These are phyloP conservation scores for Otatea glauca DNA, from an alignment of 176 grass and related monocot genomes.

Conservation along the genomic window DNA sequence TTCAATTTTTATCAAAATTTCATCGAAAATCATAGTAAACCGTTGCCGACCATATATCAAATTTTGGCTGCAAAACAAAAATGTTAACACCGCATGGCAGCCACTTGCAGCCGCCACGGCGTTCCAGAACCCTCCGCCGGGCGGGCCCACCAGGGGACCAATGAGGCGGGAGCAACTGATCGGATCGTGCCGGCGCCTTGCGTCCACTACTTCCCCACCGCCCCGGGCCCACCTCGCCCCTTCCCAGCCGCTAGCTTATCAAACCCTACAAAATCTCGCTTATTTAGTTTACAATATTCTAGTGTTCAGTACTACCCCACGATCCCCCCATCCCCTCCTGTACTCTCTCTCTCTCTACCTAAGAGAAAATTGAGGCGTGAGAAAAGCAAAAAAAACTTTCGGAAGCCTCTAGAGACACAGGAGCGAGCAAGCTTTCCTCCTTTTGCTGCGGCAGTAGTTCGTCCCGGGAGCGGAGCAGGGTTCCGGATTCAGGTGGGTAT, in stretches of 20 bases:
- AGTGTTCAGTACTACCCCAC: not conserved
- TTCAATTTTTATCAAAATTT: too few relatives aligned
- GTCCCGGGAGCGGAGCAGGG: not conserved
- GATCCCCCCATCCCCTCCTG: too few relatives aligned
- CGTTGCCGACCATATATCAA: too few relatives aligned
- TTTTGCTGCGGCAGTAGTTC: not conserved
- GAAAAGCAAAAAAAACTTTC: too few relatives aligned
- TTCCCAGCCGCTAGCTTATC: slow-evolving; percentile 56
- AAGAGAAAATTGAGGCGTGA: not conserved
- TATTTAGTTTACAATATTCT: not conserved
- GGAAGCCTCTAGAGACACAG: slow-evolving; percentile 48
- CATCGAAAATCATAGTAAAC: too few relatives aligned
- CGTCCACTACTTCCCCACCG: slow-evolving; percentile 56
- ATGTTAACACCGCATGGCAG: too few relatives aligned
- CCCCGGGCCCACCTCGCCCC: slow-evolving; percentile 37
- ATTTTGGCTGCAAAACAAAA: too few relatives aligned
- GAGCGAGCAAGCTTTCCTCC: not conserved
- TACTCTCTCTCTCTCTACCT: not conserved
- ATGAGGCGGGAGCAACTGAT: slow-evolving; percentile 55
- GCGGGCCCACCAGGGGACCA: slow-evolving; percentile 27
- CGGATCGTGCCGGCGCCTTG: slow-evolving; percentile 43
- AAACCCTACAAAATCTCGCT: not conserved
- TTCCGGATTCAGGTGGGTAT: slow-evolving; percentile 16
- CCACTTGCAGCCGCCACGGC: too few relatives aligned
- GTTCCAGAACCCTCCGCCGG: not conserved